Evolutionary conservation across 2,329 filamentous ascomycete species (phyloP).

Genomic region (Colletotrichum plurivorum): DNA sequence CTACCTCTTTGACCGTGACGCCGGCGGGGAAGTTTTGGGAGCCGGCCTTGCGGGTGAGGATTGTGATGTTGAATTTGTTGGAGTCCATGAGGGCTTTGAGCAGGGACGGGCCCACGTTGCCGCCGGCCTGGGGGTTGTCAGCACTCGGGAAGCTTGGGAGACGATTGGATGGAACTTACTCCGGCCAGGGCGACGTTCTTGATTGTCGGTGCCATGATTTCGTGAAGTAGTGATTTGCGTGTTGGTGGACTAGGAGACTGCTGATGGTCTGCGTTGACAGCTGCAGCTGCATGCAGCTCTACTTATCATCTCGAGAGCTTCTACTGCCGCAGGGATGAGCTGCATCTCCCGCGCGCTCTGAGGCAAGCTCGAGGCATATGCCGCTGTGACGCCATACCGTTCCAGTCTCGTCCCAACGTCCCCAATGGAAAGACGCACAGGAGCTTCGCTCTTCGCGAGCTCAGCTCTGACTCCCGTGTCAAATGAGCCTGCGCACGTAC

Average conservation of each 20-base stretch:
- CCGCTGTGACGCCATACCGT: slow-evolving; percentile 28
- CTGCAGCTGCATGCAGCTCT: not conserved
- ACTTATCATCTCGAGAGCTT: slow-evolving; percentile 6
- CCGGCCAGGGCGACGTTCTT: slow-evolving; percentile 57
- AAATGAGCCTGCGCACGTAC: no score
- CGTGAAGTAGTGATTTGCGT: not conserved
- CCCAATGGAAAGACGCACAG: not conserved
- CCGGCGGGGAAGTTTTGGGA: slow-evolving; percentile 49
- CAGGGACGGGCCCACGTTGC: slow-evolving; percentile 51
- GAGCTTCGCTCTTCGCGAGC: not conserved
- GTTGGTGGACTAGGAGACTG: not conserved
- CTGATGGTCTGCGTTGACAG: not conserved
- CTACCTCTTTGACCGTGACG: slow-evolving; percentile 60
- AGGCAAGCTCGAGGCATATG: slow-evolving; percentile 1
- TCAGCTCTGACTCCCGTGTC: not conserved
- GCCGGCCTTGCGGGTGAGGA: slow-evolving; percentile 66
- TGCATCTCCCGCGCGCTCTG: not conserved
- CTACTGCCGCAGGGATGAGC: not conserved
- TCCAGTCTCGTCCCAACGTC: slow-evolving; percentile 28
- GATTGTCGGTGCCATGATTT: slow-evolving; percentile 41
- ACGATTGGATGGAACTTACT: slow-evolving; percentile 39
- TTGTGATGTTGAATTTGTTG: slow-evolving; percentile 61
- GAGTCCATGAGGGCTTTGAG: slow-evolving; percentile 49
- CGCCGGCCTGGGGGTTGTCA: slow-evolving; percentile 44
- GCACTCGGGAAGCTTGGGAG: not conserved